Conservation (phyloP, 352 stramenopile genomes). For the Blastocystis sp. region DNA sequence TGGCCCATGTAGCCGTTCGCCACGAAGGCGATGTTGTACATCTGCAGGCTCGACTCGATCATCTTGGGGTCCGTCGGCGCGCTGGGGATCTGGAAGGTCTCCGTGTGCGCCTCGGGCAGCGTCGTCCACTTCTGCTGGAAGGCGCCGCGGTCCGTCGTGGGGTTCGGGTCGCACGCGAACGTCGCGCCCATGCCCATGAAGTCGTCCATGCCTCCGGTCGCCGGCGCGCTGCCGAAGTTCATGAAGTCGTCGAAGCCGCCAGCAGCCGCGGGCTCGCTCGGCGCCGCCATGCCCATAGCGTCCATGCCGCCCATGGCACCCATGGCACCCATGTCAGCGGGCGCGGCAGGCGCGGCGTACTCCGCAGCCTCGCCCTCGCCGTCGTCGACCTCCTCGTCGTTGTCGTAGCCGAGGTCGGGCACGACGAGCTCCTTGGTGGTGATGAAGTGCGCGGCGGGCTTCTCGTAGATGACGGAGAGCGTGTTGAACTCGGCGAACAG, state of each 20-base stretch:
- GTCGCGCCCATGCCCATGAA: slow-evolving; percentile 39
- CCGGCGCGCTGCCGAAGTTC: slow-evolving; percentile 30
- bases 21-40: slow-evolving; percentile 60
- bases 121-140: slow-evolving; percentile 70
- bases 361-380: slow-evolving; percentile 75
- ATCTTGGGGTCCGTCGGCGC: slow-evolving; percentile 48
- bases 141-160: slow-evolving; percentile 3
- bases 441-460: slow-evolving; percentile 90
- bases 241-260: slow-evolving; percentile 69
- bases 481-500: slow-evolving; percentile 95
- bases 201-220: not conserved
- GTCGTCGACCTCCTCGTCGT: slow-evolving; percentile 74
- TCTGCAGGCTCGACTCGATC: slow-evolving; percentile 14
- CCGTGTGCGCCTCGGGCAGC: slow-evolving; percentile 54
- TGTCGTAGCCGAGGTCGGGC: slow-evolving; percentile 71
- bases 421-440: slow-evolving; percentile 76
- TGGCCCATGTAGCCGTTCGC: slow-evolving; percentile 67
- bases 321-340: not conserved
- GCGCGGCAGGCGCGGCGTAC: not conserved
- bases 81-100: slow-evolving; percentile 66
- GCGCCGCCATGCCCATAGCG: slow-evolving; percentile 73
- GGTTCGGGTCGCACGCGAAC: slow-evolving; percentile 51
- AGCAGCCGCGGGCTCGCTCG: not conserved
- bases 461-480: slow-evolving; percentile 92
- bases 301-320: slow-evolving; percentile 51